These are phyloP conservation scores for Saussurea involucrata DNA, from an alignment of 129 eudicot species.

Conservation along the genomic window DNA sequence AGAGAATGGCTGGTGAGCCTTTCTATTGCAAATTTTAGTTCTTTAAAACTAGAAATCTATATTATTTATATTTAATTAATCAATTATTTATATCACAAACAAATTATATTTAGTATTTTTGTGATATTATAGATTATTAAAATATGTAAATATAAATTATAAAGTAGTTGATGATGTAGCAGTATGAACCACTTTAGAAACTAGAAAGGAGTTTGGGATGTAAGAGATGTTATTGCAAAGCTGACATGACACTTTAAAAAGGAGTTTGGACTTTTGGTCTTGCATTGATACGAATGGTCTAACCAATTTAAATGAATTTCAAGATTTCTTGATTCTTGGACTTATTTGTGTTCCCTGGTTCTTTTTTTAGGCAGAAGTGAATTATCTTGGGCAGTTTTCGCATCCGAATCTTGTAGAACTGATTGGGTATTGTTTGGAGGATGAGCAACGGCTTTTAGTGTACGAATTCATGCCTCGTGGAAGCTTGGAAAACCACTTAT, in stretches of 20 bases:
- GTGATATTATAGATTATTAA: too few species aligned
- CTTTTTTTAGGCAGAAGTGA: constrained; percentile 73
- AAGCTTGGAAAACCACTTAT: constrained; percentile 88
- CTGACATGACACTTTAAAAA: too few species aligned
- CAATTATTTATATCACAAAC: too few species aligned
- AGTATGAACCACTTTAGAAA: too few species aligned
- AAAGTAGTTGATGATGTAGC: too few species aligned
- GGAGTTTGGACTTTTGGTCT: too few species aligned
- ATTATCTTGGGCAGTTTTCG: constrained; percentile 76
- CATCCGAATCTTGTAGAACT: constrained; percentile 81
- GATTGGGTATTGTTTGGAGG: constrained; percentile 88
- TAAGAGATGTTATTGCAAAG: too few species aligned
- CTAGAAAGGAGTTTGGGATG: too few species aligned
- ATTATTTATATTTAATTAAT: too few species aligned
- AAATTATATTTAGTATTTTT: too few species aligned
- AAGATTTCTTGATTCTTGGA: background rate
- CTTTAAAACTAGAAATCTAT: background rate
- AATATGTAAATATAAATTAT: too few species aligned
- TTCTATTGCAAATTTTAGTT: background rate
- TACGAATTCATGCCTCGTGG: constrained; percentile 97
- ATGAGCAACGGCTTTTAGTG: constrained; percentile 80
- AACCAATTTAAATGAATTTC: background rate
- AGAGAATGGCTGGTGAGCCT: constrained; percentile 90
- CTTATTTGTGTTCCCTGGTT: background rate
- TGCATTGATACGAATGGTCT: too few species aligned